Conservation (phyloP, 768 basidiomycete genomes). For the Rhodotorula diobovata region DNA sequence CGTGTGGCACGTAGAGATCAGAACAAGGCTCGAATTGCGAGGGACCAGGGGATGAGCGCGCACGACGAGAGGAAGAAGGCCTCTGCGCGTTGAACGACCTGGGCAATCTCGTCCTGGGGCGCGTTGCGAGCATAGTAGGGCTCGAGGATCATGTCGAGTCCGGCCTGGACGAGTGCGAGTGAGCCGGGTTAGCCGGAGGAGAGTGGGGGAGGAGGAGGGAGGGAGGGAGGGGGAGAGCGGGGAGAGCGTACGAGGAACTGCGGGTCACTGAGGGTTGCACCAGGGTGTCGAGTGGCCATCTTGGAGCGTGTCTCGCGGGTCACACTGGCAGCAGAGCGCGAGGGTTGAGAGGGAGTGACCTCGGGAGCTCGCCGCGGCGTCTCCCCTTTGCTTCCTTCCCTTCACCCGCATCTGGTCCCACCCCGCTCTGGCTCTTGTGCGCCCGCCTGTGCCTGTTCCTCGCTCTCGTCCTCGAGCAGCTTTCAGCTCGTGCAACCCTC, state of each 20-base stretch:
- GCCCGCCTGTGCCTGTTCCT: too few relatives aligned
- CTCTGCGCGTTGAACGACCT: constrained; percentile 26
- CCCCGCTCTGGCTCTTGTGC: too few relatives aligned
- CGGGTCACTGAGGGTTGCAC: too few relatives aligned
- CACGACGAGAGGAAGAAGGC: constrained; percentile 10
- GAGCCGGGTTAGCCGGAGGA: not conserved
- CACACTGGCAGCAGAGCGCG: too few relatives aligned
- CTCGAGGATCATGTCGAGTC: constrained; percentile 28
- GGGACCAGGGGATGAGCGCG: not conserved
- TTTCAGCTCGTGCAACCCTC: too few relatives aligned
- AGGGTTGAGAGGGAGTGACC: too few relatives aligned
- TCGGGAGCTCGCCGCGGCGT: too few relatives aligned
- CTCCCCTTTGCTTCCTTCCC: too few relatives aligned
- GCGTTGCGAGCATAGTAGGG: constrained; percentile 28
- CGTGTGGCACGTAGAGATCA: not conserved
- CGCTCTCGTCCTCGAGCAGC: too few relatives aligned
- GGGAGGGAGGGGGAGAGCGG: constrained; percentile 7
- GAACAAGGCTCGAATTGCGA: not conserved
- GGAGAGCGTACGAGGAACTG: not conserved
- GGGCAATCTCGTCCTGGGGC: constrained; percentile 20
- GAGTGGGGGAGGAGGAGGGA: not conserved
- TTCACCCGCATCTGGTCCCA: too few relatives aligned
- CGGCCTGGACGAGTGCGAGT: not conserved
- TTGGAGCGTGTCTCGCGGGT: too few relatives aligned
- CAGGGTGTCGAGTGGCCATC: too few relatives aligned